Conservation (phyloP, 192 early-diverging fungal genomes). For the Phycomyces blakesleeanus region DNA sequence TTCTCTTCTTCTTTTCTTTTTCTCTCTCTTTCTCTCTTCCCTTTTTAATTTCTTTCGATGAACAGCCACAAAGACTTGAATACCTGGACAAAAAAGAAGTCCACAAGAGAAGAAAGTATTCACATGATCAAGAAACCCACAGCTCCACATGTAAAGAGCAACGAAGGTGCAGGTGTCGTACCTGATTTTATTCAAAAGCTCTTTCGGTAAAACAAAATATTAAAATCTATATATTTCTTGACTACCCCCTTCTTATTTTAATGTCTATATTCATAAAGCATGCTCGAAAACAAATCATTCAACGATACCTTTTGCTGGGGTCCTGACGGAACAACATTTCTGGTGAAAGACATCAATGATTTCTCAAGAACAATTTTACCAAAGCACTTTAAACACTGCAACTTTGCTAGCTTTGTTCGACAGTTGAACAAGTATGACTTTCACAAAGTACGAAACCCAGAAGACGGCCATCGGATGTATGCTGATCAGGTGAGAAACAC, state of each 20-base stretch:
- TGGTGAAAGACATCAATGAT: constrained; percentile 67
- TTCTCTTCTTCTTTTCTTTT: no score
- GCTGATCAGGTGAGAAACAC: constrained; percentile 54
- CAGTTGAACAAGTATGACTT: constrained; percentile 83
- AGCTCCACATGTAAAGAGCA: not conserved
- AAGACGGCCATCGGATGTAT: constrained; percentile 42
- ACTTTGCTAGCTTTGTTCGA: constrained; percentile 66
- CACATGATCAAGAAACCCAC: constrained; percentile 3
- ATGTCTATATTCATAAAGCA: constrained; percentile 33
- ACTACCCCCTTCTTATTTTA: no score
- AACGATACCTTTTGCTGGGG: constrained; percentile 61
- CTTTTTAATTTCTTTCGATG: no score
- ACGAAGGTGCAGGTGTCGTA: constrained; percentile 14
- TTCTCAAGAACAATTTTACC: constrained; percentile 66
- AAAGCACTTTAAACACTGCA: constrained; percentile 69
- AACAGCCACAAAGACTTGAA: no score
- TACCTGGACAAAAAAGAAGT: not conserved
- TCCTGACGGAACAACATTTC: constrained; percentile 58
- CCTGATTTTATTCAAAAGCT: constrained; percentile 30
- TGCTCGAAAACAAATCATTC: constrained; percentile 64
- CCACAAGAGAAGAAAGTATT: not conserved
- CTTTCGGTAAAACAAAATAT: constrained; percentile 15
- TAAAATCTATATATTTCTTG: not conserved
- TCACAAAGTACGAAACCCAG: constrained; percentile 63
- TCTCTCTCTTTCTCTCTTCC: no score